Evolutionary conservation across 495 filamentous ascomycete genomes (phyloP).

Genomic region (Daldinia concentrica): DNA sequence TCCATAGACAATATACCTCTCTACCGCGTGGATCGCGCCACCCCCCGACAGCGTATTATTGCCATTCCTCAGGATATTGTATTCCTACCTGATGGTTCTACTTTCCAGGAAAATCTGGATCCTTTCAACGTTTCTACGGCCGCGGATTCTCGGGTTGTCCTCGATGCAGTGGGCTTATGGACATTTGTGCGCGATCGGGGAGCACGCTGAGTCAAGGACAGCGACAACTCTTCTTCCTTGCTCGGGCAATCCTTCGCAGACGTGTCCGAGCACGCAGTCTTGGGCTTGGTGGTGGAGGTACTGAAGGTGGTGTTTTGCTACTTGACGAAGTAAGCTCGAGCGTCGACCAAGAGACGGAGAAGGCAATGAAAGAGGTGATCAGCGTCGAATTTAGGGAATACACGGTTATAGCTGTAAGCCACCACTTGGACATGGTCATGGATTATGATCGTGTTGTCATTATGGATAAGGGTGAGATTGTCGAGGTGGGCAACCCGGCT

Average conservation of each 20-base stretch:
- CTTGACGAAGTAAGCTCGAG: conserved; percentile 55
- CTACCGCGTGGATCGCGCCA: conserved; percentile 37
- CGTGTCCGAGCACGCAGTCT: conserved; percentile 38
- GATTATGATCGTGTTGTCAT: conserved; percentile 58
- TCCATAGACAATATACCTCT: conserved; percentile 46
- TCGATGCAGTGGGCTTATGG: conserved; percentile 61
- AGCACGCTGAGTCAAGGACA: conserved; percentile 69
- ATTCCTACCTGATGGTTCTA: conserved; percentile 50
- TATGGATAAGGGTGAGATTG: conserved; percentile 54
- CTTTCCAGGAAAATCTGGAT: conserved; percentile 58
- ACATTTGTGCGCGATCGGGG: conserved; percentile 59
- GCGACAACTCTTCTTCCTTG: conserved; percentile 70
- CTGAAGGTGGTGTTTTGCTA: conserved; percentile 47
- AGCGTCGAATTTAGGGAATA: conserved; percentile 53
- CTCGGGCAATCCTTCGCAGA: conserved; percentile 64
- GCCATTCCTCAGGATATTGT: conserved; percentile 56
- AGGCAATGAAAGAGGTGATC: conserved; percentile 56
- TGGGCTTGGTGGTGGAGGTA: conserved; percentile 16
- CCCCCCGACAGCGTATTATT: conserved; percentile 46
- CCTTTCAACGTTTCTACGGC: conserved; percentile 48
- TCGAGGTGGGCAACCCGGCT: conserved; percentile 54
- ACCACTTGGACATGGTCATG: conserved; percentile 59
- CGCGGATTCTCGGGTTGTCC: conserved; percentile 53
- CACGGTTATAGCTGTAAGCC: conserved; percentile 59
- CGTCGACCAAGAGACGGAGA: conserved; percentile 58